Conservation (phyloP, 1,139 yeast species). For the Diutina rugosa region DNA sequence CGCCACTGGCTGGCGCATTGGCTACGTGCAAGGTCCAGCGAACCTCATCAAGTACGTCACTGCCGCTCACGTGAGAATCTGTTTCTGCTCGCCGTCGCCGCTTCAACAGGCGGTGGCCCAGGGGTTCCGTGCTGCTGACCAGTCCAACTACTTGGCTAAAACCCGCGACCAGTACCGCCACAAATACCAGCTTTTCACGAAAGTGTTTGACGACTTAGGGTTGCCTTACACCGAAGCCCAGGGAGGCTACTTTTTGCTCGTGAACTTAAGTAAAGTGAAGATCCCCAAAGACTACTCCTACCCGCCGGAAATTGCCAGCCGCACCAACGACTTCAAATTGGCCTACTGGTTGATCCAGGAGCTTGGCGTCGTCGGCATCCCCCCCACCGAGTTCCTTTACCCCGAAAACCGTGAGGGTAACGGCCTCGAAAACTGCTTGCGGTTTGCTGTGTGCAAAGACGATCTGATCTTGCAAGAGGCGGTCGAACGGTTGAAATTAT, state of each 20-base stretch:
- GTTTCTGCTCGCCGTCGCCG: constrained; percentile 87
- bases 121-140: constrained; percentile 52
- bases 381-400: constrained; percentile 86
- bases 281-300: constrained; percentile 60
- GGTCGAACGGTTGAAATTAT: constrained; percentile 53
- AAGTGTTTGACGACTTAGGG: constrained; percentile 73
- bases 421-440: constrained; percentile 70
- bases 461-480: constrained; percentile 72
- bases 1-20: constrained; percentile 97
- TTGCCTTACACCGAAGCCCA: constrained; percentile 83
- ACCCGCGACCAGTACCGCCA: constrained; percentile 55
- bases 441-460: constrained; percentile 95
- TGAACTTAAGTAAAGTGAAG: constrained; percentile 70
- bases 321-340: constrained; percentile 75
- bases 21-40: constrained; percentile 88
- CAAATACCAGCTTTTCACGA: constrained; percentile 61
- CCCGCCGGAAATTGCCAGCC: constrained; percentile 54
- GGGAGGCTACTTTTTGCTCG: constrained; percentile 88
- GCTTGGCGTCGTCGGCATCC: constrained; percentile 89
- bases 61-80: constrained; percentile 87
- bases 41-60: constrained; percentile 69
- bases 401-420: constrained; percentile 46
- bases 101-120: constrained; percentile 84
- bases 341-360: constrained; percentile 91
- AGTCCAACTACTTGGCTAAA: constrained; percentile 50